These are phyloP conservation scores for Ceratorhiza oryzae-sativae DNA, from an alignment of 1,284 basidiomycete species.

Conservation along the genomic window DNA sequence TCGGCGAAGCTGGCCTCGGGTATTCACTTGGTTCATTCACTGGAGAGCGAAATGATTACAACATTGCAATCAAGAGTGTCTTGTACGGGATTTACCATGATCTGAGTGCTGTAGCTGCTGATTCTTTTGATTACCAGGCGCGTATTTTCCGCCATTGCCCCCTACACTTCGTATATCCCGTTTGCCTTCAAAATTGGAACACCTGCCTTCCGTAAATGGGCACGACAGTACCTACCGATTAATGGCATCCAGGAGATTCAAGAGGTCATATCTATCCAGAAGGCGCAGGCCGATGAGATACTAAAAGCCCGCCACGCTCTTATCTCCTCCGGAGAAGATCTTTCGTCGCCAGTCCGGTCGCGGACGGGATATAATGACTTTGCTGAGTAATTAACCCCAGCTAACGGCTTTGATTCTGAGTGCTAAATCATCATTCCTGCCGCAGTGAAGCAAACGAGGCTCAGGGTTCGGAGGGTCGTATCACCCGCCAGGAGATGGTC, in stretches of 20 bases:
- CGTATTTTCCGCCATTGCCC: constrained; percentile 55
- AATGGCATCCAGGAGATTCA: constrained; percentile 56
- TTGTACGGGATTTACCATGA: constrained; percentile 54
- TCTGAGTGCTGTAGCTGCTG: constrained; percentile 51
- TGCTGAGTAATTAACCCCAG: constrained; percentile 54
- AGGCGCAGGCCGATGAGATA: constrained; percentile 55
- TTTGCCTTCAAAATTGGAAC: constrained; percentile 44
- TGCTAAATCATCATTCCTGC: background rate
- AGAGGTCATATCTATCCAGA: constrained; percentile 59
- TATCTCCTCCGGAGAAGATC: constrained; percentile 41
- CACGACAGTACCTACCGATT: constrained; percentile 57
- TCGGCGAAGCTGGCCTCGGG: constrained; percentile 59
- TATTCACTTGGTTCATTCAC: constrained; percentile 62
- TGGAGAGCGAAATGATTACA: constrained; percentile 56
- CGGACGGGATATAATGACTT: constrained; percentile 60
- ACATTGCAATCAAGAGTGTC: constrained; percentile 57
- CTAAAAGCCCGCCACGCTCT: constrained; percentile 50
- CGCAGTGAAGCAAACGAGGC: constrained; percentile 55
- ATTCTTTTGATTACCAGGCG: constrained; percentile 40
- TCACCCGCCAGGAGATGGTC: constrained; percentile 53
- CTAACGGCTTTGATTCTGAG: background rate
- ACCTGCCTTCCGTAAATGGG: constrained; percentile 55
- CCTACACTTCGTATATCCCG: background rate
- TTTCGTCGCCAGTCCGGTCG: constrained; percentile 42
- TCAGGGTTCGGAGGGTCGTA: constrained; percentile 51